Base-by-base conservation (phyloP, 495 filamentous ascomycete genomes). In the Aspergillus sclerotiicarbonarius region DNA sequence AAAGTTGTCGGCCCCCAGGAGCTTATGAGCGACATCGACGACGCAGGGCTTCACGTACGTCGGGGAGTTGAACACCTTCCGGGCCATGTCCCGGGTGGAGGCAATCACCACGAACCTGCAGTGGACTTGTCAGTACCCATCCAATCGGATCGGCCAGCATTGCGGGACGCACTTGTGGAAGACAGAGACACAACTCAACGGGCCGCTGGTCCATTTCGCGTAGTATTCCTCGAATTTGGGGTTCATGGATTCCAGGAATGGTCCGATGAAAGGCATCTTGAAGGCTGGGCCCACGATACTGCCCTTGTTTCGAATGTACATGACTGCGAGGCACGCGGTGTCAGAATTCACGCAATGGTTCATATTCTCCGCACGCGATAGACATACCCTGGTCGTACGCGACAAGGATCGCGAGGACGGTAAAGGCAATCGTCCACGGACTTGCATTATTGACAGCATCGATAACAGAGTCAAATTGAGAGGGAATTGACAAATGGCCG, bases 11-110 rank as follows among this genome's bases (percentile, higher is more conserved):
- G 84, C 82, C 30, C 92, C 89, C 39, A 97, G 82, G 32, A 97
- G 86, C 70, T 96, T 95, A 71, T 88, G 86, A 32, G 92, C 92
- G 49, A 89, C 83, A 71, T 96, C 91, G 39, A 97, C 92, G 50
- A 97, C 86, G 69, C 92, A 96, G 31, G 92, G 92, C 73, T 95
- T 93, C 54, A 92, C 88, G 64, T 86, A 96, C 20, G 73, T 61
- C 9, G 92, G 92, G 54, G 90, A 91, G 70, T 96, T 96, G 83
- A 97, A 91, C 49, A 96, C 84, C 70, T 96, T 97, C 62, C 92
- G 85, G 41, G 92, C 87, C 74, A 96, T 85, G 69, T 97, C 92
- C 60, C 92, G 86, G 41, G 90, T 91, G 39, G 92, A 96, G 39
- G 90, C 92, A 63, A 97, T 90, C 37, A 97, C 90, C 60, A 97